Evolutionary conservation across 2,329 filamentous ascomycete species (phyloP).

Genomic region (Sporothrix euskadiensis): DNA sequence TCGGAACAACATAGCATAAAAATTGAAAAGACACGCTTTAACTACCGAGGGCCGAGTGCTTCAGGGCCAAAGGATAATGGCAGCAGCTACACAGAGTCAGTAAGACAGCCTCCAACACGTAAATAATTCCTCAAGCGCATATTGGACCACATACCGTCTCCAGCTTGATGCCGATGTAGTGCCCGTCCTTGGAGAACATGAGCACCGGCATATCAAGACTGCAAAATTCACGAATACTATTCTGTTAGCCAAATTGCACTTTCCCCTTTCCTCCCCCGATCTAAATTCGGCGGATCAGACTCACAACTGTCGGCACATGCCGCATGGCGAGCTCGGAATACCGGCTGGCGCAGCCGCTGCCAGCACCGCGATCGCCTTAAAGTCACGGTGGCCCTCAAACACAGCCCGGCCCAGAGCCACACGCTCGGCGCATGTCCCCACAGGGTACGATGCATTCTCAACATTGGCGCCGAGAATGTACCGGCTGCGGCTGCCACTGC

Average conservation of each 20-base stretch:
- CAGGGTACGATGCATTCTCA: constrained; percentile 90
- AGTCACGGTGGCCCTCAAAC: constrained; percentile 55
- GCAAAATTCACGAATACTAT: constrained; percentile 75
- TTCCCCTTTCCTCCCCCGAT: background rate
- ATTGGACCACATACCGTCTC: constrained; percentile 55
- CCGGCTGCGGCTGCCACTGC: constrained; percentile 17
- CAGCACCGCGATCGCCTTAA: constrained; percentile 80
- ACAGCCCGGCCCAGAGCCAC: constrained; percentile 84
- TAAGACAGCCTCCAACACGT: background rate
- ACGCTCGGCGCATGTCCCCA: constrained; percentile 92
- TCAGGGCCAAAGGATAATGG: constrained; percentile 69
- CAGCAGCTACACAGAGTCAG: constrained; percentile 54
- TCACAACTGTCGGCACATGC: constrained; percentile 94
- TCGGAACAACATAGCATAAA: background rate
- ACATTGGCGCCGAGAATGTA: constrained; percentile 77
- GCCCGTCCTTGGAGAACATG: constrained; percentile 85
- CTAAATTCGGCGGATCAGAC: constrained; percentile 37
- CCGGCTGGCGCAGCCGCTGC: constrained; percentile 64
- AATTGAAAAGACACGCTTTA: background rate
- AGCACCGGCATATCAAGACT: constrained; percentile 71
- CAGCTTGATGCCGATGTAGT: constrained; percentile 68
- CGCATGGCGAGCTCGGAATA: constrained; percentile 72
- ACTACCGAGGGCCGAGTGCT: constrained; percentile 43
- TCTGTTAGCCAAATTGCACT: background rate
- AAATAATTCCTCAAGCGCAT: background rate